Conservation (phyloP, 768 basidiomycete species). For the Calocera cornea region DNA sequence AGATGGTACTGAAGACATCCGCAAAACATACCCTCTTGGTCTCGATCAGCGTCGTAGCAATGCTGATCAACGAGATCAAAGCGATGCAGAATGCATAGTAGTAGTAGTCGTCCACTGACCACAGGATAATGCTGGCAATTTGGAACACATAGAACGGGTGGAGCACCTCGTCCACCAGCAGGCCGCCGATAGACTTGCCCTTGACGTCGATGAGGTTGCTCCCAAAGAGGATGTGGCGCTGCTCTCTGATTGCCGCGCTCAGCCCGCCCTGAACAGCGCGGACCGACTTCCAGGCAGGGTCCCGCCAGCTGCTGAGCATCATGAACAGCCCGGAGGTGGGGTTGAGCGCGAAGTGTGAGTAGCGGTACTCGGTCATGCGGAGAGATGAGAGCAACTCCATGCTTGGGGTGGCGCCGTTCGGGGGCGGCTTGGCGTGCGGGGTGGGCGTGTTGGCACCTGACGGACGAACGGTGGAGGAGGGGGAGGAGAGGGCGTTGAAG, state of each 20-base stretch:
- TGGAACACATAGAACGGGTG: constrained; percentile 99
- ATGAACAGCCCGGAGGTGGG: constrained; percentile 67
- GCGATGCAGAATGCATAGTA: constrained; percentile 97
- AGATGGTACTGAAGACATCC: neutral
- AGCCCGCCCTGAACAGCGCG: constrained; percentile 53
- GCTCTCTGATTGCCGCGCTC: constrained; percentile 37
- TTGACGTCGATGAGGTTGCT: constrained; percentile 80
- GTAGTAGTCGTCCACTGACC: constrained; percentile 91
- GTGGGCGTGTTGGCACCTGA: neutral
- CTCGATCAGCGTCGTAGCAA: constrained; percentile 75
- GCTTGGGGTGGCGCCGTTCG: constrained; percentile 16
- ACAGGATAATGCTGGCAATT: constrained; percentile 83
- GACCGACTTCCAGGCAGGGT: constrained; percentile 55
- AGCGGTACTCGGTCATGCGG: constrained; percentile 76
- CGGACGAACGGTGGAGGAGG: constrained; percentile 7
- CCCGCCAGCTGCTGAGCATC: constrained; percentile 83
- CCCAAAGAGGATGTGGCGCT: constrained; percentile 66
- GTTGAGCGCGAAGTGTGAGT: constrained; percentile 80
- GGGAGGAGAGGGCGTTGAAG: constrained; percentile 34
- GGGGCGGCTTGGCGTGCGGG: neutral
- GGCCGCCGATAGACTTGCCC: constrained; percentile 60
- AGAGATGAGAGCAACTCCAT: constrained; percentile 37
- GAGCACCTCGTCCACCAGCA: constrained; percentile 88
- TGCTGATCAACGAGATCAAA: constrained; percentile 73
- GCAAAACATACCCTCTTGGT: constrained; percentile 61